phyloP scores from a whole-genome alignment of 2,329 filamentous ascomycete genomes.

The Gnomoniopsis smithogilvyi region DNA sequence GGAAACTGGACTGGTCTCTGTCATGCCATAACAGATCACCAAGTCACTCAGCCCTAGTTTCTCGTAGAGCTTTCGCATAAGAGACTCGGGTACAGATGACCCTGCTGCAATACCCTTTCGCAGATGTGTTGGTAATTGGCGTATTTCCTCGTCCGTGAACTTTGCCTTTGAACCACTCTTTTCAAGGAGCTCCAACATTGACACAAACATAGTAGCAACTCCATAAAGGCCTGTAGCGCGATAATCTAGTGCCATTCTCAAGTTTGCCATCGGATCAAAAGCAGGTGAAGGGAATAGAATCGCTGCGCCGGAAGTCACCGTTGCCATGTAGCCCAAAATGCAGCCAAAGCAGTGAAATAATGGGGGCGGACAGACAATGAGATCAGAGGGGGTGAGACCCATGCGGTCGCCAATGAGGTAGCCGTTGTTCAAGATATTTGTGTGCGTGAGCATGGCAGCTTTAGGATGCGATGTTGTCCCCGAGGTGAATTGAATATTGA shows the following conservation, averaged over 20 bases:
- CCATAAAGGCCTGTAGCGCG: slow-evolving; percentile 71
- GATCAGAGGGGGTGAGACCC: slow-evolving; percentile 70
- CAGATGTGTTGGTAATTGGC: slow-evolving; percentile 40
- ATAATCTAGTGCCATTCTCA: slow-evolving; percentile 54
- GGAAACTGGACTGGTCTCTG: slow-evolving; percentile 76
- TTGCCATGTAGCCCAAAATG: slow-evolving; percentile 94
- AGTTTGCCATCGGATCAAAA: slow-evolving; percentile 74
- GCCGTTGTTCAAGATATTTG: slow-evolving; percentile 90
- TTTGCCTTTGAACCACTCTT: neutral
- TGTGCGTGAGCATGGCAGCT: slow-evolving; percentile 84
- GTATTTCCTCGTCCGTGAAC: slow-evolving; percentile 12
- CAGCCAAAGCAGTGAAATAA: slow-evolving; percentile 90
- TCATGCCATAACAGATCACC: slow-evolving; percentile 97
- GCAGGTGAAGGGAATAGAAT: slow-evolving; percentile 85
- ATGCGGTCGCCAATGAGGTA: slow-evolving; percentile 80
- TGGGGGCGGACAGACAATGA: slow-evolving; percentile 81
- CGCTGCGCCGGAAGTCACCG: slow-evolving; percentile 72
- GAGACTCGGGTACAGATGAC: slow-evolving; percentile 73
- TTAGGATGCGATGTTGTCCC: slow-evolving; percentile 92
- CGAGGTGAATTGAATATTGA: slow-evolving; percentile 96
- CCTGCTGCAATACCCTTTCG: slow-evolving; percentile 92
- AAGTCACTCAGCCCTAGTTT: slow-evolving; percentile 75
- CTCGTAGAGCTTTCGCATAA: slow-evolving; percentile 75
- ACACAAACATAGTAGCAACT: slow-evolving; percentile 91
- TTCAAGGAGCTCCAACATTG: slow-evolving; percentile 72